phyloP scores from a whole-genome alignment of 2,329 filamentous ascomycete genomes.

The Pseudogymnoascus destructans region DNA sequence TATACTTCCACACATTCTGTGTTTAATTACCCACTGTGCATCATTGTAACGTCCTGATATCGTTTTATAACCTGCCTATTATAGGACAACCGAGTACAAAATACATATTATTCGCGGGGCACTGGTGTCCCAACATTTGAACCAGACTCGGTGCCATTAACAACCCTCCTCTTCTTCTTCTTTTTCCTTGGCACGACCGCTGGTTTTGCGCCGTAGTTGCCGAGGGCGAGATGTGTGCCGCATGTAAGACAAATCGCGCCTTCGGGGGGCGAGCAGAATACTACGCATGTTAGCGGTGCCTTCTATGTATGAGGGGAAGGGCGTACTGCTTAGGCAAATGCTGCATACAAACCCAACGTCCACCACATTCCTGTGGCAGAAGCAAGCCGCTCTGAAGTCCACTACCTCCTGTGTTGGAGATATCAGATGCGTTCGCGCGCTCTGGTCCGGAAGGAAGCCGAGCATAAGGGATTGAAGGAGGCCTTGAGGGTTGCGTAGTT shows the following conservation, averaged over 20 bases:
- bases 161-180: constrained; percentile 61
- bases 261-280: constrained; percentile 60
- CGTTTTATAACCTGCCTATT: neutral
- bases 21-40: neutral
- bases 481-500: constrained; percentile 49
- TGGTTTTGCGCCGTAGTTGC: constrained; percentile 61
- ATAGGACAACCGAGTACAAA: neutral
- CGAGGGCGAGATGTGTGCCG: constrained; percentile 64
- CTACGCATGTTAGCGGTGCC: constrained; percentile 21
- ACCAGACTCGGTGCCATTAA: constrained; percentile 38
- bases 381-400: constrained; percentile 96
- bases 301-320: neutral
- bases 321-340: constrained; percentile 73
- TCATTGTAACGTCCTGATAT: constrained; percentile 27
- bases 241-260: constrained; percentile 69
- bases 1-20: neutral
- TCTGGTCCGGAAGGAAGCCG: constrained; percentile 67
- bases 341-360: constrained; percentile 93
- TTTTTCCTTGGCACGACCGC: constrained; percentile 60
- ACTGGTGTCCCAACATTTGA: constrained; percentile 49
- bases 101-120: constrained; percentile 21
- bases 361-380: constrained; percentile 84
- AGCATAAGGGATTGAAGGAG: constrained; percentile 91
- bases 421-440: constrained; percentile 51
- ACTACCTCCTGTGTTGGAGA: constrained; percentile 73